These are phyloP conservation scores for Aspergillus jensenii DNA, from an alignment of 2,329 filamentous ascomycete species.

Conservation along the genomic window DNA sequence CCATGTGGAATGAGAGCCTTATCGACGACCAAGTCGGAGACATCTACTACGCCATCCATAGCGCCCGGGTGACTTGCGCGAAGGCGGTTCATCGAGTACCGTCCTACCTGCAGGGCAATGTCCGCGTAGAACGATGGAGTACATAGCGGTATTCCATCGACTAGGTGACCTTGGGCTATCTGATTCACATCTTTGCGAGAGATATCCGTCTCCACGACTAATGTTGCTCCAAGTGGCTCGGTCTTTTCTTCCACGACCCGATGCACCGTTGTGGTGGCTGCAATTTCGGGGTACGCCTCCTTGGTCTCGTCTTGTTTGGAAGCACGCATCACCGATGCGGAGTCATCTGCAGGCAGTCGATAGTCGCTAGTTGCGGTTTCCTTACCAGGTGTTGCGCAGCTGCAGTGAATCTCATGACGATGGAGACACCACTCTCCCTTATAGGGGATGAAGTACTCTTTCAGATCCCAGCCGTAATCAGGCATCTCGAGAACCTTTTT, in stretches of 20 bases:
- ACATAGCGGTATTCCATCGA: constrained; percentile 25
- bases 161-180: constrained; percentile 22
- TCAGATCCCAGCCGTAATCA: constrained; percentile 67
- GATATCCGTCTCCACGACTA: constrained; percentile 21
- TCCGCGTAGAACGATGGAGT: constrained; percentile 26
- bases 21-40: constrained; percentile 22
- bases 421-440: not conserved
- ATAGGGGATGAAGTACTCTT: constrained; percentile 74
- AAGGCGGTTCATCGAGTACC: constrained; percentile 11
- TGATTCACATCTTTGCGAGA: constrained; percentile 15
- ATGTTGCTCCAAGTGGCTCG: not conserved
- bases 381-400: not conserved
- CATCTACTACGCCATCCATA: constrained; percentile 19
- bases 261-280: not conserved
- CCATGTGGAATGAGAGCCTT: constrained; percentile 21
- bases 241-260: not conserved
- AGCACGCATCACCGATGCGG: not conserved
- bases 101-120: constrained; percentile 22
- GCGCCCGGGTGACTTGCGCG: constrained; percentile 2
- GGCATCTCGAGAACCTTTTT: constrained; percentile 64
- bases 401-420: constrained; percentile 1
- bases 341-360: not conserved
- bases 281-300: not conserved
- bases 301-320: not conserved
- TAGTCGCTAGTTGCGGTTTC: constrained; percentile 1